phyloP scores from a whole-genome alignment of 73 alveolate genomes.

The Diophrys appendiculata region DNA sequence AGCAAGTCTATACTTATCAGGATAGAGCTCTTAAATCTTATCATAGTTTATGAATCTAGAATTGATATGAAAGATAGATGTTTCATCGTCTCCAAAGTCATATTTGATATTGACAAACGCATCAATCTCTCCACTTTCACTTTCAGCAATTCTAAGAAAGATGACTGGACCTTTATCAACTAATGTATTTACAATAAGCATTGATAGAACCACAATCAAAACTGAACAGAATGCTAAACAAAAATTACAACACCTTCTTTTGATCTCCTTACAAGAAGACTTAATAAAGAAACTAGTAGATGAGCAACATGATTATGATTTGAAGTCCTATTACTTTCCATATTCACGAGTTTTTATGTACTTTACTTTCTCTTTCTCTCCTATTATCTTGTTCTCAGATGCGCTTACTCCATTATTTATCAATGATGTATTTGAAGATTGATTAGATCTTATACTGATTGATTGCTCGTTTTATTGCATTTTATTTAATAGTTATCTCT shows the following conservation, averaged over 20 bases:
- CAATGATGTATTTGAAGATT: no score
- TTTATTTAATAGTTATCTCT: no score
- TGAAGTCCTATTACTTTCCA: conserved; percentile 14
- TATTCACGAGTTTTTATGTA: no score
- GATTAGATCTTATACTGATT: no score
- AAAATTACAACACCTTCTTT: conserved; percentile 71
- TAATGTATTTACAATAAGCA: conserved; percentile 67
- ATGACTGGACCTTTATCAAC: conserved; percentile 81
- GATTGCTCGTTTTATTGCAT: no score
- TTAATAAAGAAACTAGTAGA: conserved; percentile 18
- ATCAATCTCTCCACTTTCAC: conserved; percentile 61
- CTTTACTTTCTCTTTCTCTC: no score
- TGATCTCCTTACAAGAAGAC: conserved; percentile 54
- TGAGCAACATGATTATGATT: conserved; percentile 38
- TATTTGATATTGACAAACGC: conserved; percentile 10
- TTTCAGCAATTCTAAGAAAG: conserved; percentile 76
- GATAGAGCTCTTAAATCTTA: neutral
- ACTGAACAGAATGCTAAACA: conserved; percentile 75
- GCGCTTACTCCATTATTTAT: no score
- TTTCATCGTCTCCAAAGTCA: no score
- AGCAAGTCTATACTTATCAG: neutral
- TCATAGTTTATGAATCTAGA: neutral
- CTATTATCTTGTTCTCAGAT: no score
- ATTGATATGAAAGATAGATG: neutral
- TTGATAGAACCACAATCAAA: conserved; percentile 70